Percentiles rank a stretch among this genome's conserved stretches.
These are phyloP conservation scores for Backusella australiensis DNA, from an alignment of 192 early-diverging fungal species.

Conservation along the genomic window DNA sequence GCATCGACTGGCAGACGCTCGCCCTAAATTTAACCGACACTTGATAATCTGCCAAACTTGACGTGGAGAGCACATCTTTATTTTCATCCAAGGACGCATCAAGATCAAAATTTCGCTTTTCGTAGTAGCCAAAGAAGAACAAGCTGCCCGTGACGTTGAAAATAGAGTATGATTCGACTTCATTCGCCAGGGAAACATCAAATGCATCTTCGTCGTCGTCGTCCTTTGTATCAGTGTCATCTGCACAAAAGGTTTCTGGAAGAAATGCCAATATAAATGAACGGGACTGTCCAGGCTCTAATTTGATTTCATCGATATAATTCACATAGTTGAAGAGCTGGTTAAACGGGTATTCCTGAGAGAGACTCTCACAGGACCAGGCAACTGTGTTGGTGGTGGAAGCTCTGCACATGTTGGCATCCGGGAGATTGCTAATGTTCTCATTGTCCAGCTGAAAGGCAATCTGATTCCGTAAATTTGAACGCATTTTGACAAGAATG, in stretches of 20 bases:
- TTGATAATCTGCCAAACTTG: slow-evolving; percentile 45
- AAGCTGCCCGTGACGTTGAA: slow-evolving; percentile 81
- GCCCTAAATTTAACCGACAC: slow-evolving; percentile 77
- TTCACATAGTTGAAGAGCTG: slow-evolving; percentile 94
- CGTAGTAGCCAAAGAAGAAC: slow-evolving; percentile 77
- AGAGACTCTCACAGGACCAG: slow-evolving; percentile 47
- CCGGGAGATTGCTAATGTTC: slow-evolving; percentile 60
- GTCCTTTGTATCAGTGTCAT: slow-evolving; percentile 28
- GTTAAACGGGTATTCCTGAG: slow-evolving; percentile 66
- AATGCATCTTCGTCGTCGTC: slow-evolving; percentile 30
- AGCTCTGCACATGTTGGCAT: slow-evolving; percentile 18
- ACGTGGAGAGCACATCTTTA: slow-evolving; percentile 12
- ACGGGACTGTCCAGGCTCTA: slow-evolving; percentile 64
- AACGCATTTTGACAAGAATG: slow-evolving; percentile 73
- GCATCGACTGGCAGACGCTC: slow-evolving; percentile 82
- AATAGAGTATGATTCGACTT: slow-evolving; percentile 63
- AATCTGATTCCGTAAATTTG: slow-evolving; percentile 75
- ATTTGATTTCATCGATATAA: slow-evolving; percentile 65
- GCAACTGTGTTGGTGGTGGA: slow-evolving; percentile 62
- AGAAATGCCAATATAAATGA: slow-evolving; percentile 82
- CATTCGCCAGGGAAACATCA: slow-evolving; percentile 36
- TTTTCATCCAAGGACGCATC: neutral
- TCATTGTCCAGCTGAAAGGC: slow-evolving; percentile 87
- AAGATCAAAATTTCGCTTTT: slow-evolving; percentile 9
- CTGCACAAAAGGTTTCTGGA: slow-evolving; percentile 46